Evolutionary conservation across 331 rosid species (phyloP).

Genomic region (Prunus yedoensis): DNA sequence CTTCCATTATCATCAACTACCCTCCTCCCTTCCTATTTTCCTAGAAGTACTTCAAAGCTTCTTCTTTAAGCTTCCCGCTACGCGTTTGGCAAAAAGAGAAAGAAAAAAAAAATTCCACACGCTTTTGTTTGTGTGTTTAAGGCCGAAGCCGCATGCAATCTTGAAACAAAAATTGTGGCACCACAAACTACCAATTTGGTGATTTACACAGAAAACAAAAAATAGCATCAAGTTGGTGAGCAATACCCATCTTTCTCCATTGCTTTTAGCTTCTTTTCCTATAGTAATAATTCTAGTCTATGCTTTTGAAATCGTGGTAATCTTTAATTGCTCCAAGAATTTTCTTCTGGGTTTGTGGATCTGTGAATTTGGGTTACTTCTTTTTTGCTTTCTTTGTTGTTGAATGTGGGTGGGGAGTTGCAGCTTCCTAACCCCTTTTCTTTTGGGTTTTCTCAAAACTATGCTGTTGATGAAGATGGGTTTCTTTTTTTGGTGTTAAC

Average conservation of each 20-base stretch:
- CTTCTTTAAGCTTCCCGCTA: too few species aligned
- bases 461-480: neutral
- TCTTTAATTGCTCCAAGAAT: neutral
- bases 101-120: neutral
- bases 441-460: neutral
- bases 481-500: neutral
- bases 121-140: neutral
- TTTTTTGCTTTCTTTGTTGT: neutral
- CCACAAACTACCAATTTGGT: neutral
- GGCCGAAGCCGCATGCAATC: neutral
- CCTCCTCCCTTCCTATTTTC: too few species aligned
- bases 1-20: too few species aligned
- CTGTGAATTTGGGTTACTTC: neutral
- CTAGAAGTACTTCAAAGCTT: too few species aligned
- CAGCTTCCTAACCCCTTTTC: neutral
- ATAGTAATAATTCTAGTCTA: neutral
- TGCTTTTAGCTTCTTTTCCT: neutral
- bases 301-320: neutral
- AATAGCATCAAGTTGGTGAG: conserved; percentile 5
- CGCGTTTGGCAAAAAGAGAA: too few species aligned
- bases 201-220: neutral
- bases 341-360: conserved; percentile 1
- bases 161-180: neutral
- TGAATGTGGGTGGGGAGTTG: neutral
- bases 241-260: neutral